These are phyloP conservation scores for Claviceps sp. DNA, from an alignment of 2,329 filamentous ascomycete species.

Conservation along the genomic window DNA sequence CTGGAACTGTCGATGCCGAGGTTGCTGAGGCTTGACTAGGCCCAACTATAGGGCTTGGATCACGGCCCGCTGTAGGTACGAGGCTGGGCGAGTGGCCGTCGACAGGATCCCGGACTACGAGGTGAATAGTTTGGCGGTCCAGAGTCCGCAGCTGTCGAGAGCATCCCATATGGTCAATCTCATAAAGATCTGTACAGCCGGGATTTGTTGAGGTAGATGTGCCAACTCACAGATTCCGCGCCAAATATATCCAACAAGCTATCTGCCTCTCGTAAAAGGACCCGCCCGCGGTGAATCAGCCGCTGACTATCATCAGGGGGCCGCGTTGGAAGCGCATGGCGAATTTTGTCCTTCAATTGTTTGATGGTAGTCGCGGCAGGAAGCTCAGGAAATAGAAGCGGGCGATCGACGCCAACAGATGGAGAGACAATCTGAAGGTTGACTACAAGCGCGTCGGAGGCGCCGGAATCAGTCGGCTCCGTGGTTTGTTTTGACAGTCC, in stretches of 20 bases:
- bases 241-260: conserved; percentile 46
- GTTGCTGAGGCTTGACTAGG: background rate
- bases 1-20: conserved; percentile 3
- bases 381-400: conserved; percentile 35
- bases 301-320: conserved; percentile 43
- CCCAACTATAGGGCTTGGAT: conserved; percentile 13
- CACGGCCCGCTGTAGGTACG: conserved; percentile 11
- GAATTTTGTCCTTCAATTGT: conserved; percentile 45
- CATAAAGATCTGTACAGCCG: background rate
- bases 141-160: conserved; percentile 25
- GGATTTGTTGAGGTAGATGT: background rate
- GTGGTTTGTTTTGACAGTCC: conserved; percentile 15
- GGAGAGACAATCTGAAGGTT: conserved; percentile 48
- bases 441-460: conserved; percentile 27
- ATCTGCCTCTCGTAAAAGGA: conserved; percentile 39
- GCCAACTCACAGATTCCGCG: conserved; percentile 32
- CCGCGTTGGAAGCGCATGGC: conserved; percentile 33
- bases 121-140: conserved; percentile 39
- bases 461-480: conserved; percentile 11
- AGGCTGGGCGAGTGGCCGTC: conserved; percentile 18
- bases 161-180: conserved; percentile 6
- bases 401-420: conserved; percentile 37
- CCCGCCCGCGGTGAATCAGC: conserved; percentile 46
- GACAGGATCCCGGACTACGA: conserved; percentile 32
- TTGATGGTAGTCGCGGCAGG: conserved; percentile 38